These are phyloP conservation scores for Spergularia bocconei DNA, from an alignment of 148 eudicot genomes.

Conservation along the genomic window DNA sequence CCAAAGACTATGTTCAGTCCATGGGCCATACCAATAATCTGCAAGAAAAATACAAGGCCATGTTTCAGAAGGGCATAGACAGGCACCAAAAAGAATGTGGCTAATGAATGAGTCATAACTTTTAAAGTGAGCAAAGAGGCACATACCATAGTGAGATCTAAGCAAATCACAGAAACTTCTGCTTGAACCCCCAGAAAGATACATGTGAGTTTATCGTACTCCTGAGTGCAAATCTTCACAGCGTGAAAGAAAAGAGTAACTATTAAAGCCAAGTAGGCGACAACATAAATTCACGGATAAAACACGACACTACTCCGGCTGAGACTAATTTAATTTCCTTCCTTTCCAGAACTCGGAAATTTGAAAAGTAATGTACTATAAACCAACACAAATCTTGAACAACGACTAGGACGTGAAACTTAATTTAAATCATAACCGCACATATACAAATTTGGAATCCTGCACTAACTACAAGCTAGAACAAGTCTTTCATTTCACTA, in stretches of 20 bases:
- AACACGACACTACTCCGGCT: not conserved
- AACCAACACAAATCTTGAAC: not conserved
- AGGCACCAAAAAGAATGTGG: slow-evolving; percentile 2
- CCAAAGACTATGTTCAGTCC: slow-evolving; percentile 74
- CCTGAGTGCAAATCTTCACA: slow-evolving; percentile 69
- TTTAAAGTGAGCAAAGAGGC: not conserved
- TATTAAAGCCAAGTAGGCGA: not conserved
- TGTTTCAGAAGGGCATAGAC: slow-evolving; percentile 5
- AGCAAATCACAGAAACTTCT: slow-evolving; percentile 64
- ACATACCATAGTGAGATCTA: slow-evolving; percentile 83
- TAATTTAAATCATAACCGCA: not conserved
- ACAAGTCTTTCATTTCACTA: no score
- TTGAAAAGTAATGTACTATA: not conserved
- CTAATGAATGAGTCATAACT: not conserved
- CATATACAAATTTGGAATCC: not conserved
- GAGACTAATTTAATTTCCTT: not conserved
- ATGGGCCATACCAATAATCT: slow-evolving; percentile 91
- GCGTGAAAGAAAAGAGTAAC: slow-evolving; percentile 19
- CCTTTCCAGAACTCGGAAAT: not conserved
- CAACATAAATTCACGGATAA: not conserved
- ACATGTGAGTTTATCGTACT: slow-evolving; percentile 64
- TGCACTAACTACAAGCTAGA: no score
- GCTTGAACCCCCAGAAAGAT: slow-evolving; percentile 70
- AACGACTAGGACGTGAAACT: no score
- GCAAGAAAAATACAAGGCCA: slow-evolving; percentile 16